These are phyloP conservation scores for Beauveria bassiana DNA, from an alignment of 2,329 filamentous ascomycete species.

Conservation along the genomic window DNA sequence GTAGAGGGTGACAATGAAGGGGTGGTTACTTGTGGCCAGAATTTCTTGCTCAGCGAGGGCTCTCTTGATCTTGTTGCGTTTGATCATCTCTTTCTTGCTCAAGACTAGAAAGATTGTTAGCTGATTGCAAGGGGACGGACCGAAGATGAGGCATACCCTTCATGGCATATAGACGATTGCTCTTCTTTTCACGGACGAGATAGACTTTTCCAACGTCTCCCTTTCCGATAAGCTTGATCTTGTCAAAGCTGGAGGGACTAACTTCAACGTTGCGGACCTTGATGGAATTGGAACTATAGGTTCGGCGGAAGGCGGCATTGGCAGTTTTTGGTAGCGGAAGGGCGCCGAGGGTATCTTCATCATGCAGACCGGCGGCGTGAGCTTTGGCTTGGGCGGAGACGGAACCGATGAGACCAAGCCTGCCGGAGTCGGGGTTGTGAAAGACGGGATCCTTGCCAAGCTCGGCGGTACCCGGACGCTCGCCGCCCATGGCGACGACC, in stretches of 20 bases:
- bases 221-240: conserved; percentile 99
- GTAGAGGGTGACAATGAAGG: conserved; percentile 97
- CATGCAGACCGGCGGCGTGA: conserved; percentile 32
- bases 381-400: conserved; percentile 21
- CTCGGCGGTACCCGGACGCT: conserved; percentile 77
- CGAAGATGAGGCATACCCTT: conserved; percentile 59
- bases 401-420: conserved; percentile 29
- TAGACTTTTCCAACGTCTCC: conserved; percentile 99
- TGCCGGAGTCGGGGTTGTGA: conserved; percentile 37
- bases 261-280: conserved; percentile 97
- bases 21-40: conserved; percentile 94
- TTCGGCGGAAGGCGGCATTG: conserved; percentile 75
- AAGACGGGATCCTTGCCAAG: conserved; percentile 72
- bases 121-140: background rate
- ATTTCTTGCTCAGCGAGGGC: conserved; percentile 97
- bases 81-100: conserved; percentile 99
- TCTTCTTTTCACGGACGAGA: conserved; percentile 96
- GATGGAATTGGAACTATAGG: conserved; percentile 98
- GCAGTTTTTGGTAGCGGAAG: conserved; percentile 57
- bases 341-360: conserved; percentile 47
- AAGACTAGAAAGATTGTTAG: conserved; percentile 52
- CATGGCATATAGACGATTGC: conserved; percentile 91
- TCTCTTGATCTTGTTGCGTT: conserved; percentile 99
- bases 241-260: conserved; percentile 91
- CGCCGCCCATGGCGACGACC: conserved; percentile 38